Evolutionary conservation across 192 early-diverging fungal species (phyloP).

Genomic region (Diversispora eburnea): DNA sequence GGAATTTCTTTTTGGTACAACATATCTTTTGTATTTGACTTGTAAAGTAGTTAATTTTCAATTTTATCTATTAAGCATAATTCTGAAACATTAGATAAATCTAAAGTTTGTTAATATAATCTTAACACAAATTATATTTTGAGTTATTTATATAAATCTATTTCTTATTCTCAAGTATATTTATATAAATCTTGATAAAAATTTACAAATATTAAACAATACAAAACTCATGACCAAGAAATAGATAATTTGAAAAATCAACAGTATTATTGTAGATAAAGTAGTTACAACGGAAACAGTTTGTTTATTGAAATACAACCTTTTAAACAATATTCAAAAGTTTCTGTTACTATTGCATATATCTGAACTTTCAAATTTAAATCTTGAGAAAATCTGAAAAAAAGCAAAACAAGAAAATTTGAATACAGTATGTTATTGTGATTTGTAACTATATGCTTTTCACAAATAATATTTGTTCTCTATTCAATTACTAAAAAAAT

Average conservation of each 20-base stretch:
- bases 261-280: slow-evolving; percentile 16
- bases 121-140: too few species aligned
- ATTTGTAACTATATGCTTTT: background rate
- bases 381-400: slow-evolving; percentile 17
- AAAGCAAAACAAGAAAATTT: slow-evolving; percentile 23
- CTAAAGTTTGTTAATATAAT: too few species aligned
- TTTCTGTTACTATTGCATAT: slow-evolving; percentile 9
- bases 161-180: too few species aligned
- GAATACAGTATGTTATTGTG: slow-evolving; percentile 20
- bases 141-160: too few species aligned
- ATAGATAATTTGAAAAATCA: slow-evolving; percentile 1
- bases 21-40: too few species aligned
- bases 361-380: slow-evolving; percentile 12
- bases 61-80: too few species aligned
- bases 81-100: too few species aligned
- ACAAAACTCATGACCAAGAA: background rate
- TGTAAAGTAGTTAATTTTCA: too few species aligned
- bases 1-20: too few species aligned
- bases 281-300: slow-evolving; percentile 7
- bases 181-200: too few species aligned
- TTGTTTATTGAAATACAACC: background rate
- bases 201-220: too few species aligned
- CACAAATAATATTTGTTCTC: slow-evolving; percentile 16
- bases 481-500: background rate
- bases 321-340: slow-evolving; percentile 19